Percentiles rank a stretch among this genome's conserved stretches.
phyloP scores from a whole-genome alignment of 2,329 filamentous ascomycete genomes.

The Phaeoacremonium minimum region DNA sequence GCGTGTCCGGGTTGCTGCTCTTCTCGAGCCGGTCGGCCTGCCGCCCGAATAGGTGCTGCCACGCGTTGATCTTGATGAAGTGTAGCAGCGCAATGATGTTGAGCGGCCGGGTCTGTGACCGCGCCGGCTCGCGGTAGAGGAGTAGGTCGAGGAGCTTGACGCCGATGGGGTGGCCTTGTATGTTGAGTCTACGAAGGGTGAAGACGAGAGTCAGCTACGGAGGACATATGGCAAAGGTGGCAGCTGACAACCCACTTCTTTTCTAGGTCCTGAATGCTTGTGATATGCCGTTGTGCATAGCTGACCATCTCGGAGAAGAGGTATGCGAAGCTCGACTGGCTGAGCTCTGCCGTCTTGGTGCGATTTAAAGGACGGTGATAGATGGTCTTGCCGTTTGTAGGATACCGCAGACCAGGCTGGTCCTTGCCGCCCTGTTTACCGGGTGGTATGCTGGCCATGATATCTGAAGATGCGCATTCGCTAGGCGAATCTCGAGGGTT shows the following conservation, averaged over 20 bases:
- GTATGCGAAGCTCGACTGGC: slow-evolving; percentile 91
- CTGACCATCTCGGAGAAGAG: slow-evolving; percentile 95
- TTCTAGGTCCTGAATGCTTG: slow-evolving; percentile 89
- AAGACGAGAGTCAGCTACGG: slow-evolving; percentile 1
- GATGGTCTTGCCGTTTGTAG: slow-evolving; percentile 93
- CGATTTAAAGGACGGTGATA: slow-evolving; percentile 95
- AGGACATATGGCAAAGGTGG: slow-evolving; percentile 1
- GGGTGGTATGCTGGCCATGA: slow-evolving; percentile 49
- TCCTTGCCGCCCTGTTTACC: slow-evolving; percentile 41
- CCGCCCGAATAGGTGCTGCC: slow-evolving; percentile 86
- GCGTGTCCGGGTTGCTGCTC: slow-evolving; percentile 72
- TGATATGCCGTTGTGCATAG: slow-evolving; percentile 87
- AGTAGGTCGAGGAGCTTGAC: slow-evolving; percentile 93
- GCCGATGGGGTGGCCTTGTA: slow-evolving; percentile 89
- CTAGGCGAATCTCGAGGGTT: too few relatives aligned
- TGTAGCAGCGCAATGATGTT: slow-evolving; percentile 89
- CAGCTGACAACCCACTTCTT: slow-evolving; percentile 59
- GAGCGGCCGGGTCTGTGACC: slow-evolving; percentile 72
- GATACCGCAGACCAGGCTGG: slow-evolving; percentile 71
- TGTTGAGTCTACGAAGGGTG: slow-evolving; percentile 61
- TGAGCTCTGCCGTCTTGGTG: slow-evolving; percentile 81
- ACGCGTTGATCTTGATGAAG: slow-evolving; percentile 89
- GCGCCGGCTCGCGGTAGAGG: slow-evolving; percentile 72
- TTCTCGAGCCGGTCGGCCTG: slow-evolving; percentile 92
- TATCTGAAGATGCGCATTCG: too few relatives aligned